phyloP scores from a whole-genome alignment of 23 red algal species.

The Chondrus crispus region DNA sequence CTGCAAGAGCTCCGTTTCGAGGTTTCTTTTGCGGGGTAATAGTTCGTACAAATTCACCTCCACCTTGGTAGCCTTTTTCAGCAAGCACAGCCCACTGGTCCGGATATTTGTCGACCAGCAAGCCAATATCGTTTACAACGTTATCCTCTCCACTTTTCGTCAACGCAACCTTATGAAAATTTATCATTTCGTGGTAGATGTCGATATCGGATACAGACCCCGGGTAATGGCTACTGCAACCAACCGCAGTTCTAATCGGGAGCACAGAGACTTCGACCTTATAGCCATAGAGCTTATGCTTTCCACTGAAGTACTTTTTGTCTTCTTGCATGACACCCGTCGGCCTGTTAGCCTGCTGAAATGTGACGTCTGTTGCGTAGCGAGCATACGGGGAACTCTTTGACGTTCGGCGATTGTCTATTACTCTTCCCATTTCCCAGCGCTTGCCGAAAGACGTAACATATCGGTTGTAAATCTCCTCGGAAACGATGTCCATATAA shows the following conservation, averaged over 20 bases:
- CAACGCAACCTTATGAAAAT: background rate
- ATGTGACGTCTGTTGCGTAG: background rate
- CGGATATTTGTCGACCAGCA: background rate
- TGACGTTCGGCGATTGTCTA: no score
- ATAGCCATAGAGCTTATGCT: background rate
- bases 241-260: background rate
- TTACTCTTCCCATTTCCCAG: no score
- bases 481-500: background rate
- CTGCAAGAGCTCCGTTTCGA: background rate
- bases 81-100: background rate
- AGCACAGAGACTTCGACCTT: background rate
- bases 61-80: background rate
- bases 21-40: conserved; percentile 5
- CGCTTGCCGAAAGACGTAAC: no score
- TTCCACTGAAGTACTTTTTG: background rate
- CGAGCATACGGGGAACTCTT: no score
- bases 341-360: background rate
- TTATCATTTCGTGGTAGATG: background rate
- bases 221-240: background rate
- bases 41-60: background rate
- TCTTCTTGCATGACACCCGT: background rate
- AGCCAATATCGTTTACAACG: background rate
- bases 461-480: no score
- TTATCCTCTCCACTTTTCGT: background rate
- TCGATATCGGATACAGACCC: background rate